Evolutionary conservation across 2,329 filamentous ascomycete species (phyloP).

Genomic region (Colletotrichum graminicola): DNA sequence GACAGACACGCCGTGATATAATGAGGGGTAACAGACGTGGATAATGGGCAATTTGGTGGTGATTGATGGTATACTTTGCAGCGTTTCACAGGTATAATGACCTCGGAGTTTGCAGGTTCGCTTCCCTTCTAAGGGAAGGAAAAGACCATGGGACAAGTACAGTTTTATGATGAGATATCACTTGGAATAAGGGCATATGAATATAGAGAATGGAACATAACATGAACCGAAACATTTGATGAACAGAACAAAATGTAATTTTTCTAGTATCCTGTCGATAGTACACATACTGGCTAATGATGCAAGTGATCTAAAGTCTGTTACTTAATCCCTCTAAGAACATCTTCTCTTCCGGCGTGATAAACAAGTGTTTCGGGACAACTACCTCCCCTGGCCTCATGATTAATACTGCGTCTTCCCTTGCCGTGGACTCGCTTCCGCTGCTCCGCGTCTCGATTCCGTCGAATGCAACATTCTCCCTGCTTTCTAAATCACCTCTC

Average conservation of each 20-base stretch:
- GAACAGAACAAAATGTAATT: not conserved
- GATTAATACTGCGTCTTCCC: slow-evolving; percentile 49
- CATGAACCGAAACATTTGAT: not conserved
- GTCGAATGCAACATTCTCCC: not conserved
- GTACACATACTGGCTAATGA: too few species aligned
- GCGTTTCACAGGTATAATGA: not conserved
- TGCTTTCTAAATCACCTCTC: slow-evolving; percentile 15
- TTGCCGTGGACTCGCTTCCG: slow-evolving; percentile 20
- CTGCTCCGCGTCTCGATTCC: slow-evolving; percentile 15
- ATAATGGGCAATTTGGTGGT: slow-evolving; percentile 30
- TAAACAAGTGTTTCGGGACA: slow-evolving; percentile 52
- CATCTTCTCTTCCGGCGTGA: slow-evolving; percentile 54
- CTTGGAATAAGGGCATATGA: not conserved
- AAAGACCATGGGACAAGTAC: not conserved
- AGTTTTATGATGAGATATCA: not conserved
- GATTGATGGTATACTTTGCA: slow-evolving; percentile 10
- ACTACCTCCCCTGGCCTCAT: slow-evolving; percentile 52
- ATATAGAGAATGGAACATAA: slow-evolving; percentile 9
- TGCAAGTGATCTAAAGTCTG: slow-evolving; percentile 45
- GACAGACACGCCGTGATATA: slow-evolving; percentile 23
- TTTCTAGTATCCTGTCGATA: not conserved
- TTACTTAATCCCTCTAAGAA: slow-evolving; percentile 53
- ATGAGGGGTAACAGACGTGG: slow-evolving; percentile 24
- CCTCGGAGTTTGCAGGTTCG: slow-evolving; percentile 1
- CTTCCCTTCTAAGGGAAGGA: not conserved